phyloP scores from a whole-genome alignment of 2,329 filamentous ascomycete species.

The Conoideocrella luteorostrata region DNA sequence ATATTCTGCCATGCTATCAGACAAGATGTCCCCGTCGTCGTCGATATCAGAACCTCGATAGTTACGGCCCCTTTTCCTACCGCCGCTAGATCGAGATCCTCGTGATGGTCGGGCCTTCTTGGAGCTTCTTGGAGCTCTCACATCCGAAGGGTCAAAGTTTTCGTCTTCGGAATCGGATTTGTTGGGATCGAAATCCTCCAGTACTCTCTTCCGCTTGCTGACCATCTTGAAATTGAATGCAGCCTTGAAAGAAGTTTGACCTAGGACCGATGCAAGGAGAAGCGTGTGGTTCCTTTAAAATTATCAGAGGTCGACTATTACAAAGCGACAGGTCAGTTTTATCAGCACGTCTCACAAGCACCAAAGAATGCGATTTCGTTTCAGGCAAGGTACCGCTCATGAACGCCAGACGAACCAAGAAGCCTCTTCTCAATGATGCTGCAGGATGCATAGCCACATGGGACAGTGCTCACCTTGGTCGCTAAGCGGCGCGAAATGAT shows the following conservation, averaged over 20 bases:
- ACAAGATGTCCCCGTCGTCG: constrained; percentile 51
- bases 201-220: constrained; percentile 50
- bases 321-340: not conserved
- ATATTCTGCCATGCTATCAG: constrained; percentile 47
- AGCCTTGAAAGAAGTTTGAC: constrained; percentile 9
- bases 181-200: constrained; percentile 58
- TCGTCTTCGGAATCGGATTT: constrained; percentile 61
- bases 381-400: too few relatives aligned
- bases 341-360: not conserved
- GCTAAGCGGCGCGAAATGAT: not conserved
- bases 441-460: not conserved
- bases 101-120: constrained; percentile 37
- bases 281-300: not conserved
- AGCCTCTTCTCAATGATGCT: not conserved
- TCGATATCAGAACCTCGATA: constrained; percentile 59
- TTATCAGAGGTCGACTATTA: not conserved
- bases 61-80: constrained; percentile 30
- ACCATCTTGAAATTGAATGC: constrained; percentile 19
- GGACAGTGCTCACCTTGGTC: not conserved
- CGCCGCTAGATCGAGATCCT: constrained; percentile 20
- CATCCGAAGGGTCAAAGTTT: constrained; percentile 54
- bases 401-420: too few relatives aligned
- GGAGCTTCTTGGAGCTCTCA: constrained; percentile 33
- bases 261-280: not conserved
- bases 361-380: not conserved